Base-by-base conservation (phyloP, 2,329 filamentous ascomycete genomes). In the Calonectria pseudoreteaudii region DNA sequence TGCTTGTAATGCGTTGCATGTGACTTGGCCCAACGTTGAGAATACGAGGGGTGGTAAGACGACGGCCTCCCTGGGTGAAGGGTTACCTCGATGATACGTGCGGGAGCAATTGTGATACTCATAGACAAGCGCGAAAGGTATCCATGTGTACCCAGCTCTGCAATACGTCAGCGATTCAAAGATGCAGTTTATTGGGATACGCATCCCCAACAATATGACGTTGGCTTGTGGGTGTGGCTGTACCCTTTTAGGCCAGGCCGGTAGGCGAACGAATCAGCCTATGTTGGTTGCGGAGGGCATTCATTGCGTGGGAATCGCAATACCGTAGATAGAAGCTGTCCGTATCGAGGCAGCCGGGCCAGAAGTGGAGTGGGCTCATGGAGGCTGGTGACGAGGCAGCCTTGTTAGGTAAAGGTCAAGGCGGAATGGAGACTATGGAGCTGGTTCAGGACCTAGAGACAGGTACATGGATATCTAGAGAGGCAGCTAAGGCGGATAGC, bases 351-450 rank as follows among this genome's bases (percentile, higher is more conserved):
- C 36, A 34, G 66, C 49, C 44, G 18, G 41, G 41, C 56, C 18
- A 50, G 38, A 49, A 50, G 65, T 53, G 49, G 53, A 64, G 34
- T 9, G 47, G 38, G 28, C 34, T 30, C 20, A 58, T 58, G 34
- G 38, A 31, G 41, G 26, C 60, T 68, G 34, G 49, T 69, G 50
- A 47, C 36, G 31, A 38, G 31, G 50, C 20, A 9, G 41, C 50
- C 53, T 30, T 44, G 53, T 52, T 53, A 34, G 70, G 47, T 23
- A 64, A 47, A 28, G 34, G 28, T 66, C 60, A 50, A 66, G 70
- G 70, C 41, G 31, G 56, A 72, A 49, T 66, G 30, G 34, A 38
- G 60, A 47, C 36, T n/a, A 47, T 68, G 49, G 38, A 41, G 58
- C 28, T 30, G 69, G 18, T 64, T 58, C 47, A 41, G 58, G 38